Evolutionary conservation across 164 flowering plant species (phyloP), one percentile per base, ranked within the genome.

Genomic region (Piper longum): DNA sequence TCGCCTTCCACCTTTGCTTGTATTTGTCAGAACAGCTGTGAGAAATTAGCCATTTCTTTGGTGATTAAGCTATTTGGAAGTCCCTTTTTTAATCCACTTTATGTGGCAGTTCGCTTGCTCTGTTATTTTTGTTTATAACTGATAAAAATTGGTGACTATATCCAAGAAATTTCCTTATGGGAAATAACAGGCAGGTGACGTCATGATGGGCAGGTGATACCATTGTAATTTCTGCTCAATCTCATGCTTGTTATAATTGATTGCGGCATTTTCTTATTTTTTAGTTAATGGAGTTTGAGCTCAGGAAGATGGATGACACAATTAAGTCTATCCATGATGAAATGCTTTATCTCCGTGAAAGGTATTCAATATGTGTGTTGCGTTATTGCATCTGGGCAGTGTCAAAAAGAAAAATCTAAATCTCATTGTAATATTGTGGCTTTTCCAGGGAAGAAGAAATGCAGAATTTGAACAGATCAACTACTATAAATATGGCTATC

Each of bases 401-500:
- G 52, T 48, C 14, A 48, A 48, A 9, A 5, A 48, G 52, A 48
- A 48, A 48, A 48, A 48, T 2, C 11, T 1, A 9, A 14, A 9
- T 2, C 52, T 48, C 14, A 48, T 14, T 48, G 52, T 48, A 48
- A 3, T 14, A 2, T 14, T 14, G 52, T 5, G 36, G 52, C 52
- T 48, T 9, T 48, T 48, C 12, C 52, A 48, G 52, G 52, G 52
- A 48, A 9, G 52, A 48, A 48, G 52, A 48, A 48, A 48, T 48
- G 52, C 52, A 48, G 41, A 54, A 62, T 61, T 54, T 61, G 51
- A 61, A 61, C n/a, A 19, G 54, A 61, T 6, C 63, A 66, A 87
- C 95, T 14, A 82, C 80, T 63, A 73, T 92, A 3, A 81, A 65
- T 65, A 86, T 86, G 95, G 82, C 77, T 41, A 63, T 68, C 52